phyloP scores from a whole-genome alignment of 768 basidiomycete genomes.

The Mycena metata region DNA sequence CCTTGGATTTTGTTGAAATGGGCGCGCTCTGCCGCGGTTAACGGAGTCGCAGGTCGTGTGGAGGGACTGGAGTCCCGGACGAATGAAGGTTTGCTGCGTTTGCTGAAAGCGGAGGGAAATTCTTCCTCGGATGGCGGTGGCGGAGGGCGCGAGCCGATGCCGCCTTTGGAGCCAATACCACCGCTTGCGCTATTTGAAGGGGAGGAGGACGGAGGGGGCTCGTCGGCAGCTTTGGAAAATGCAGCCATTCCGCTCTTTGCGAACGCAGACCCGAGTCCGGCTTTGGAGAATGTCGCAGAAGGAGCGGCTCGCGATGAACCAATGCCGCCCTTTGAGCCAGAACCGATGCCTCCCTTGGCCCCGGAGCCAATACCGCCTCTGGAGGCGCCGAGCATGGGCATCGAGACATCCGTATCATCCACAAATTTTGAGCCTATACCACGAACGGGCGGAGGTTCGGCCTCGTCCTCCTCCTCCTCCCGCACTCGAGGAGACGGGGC shows the following conservation, averaged over 20 bases:
- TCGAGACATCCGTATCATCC: conserved; percentile 4
- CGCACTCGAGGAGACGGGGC: conserved; percentile 70
- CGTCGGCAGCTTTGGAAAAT: conserved; percentile 34
- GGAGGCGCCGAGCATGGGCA: conserved; percentile 45
- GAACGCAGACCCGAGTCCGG: conserved; percentile 35
- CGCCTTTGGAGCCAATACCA: conserved; percentile 41
- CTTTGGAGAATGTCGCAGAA: conserved; percentile 32
- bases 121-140: conserved; percentile 40
- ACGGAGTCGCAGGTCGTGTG: conserved; percentile 62
- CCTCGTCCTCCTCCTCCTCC: conserved; percentile 63
- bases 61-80: conserved; percentile 64
- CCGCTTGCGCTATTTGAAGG: conserved; percentile 43
- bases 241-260: conserved; percentile 34
- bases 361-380: conserved; percentile 59
- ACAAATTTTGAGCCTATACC: conserved; percentile 58
- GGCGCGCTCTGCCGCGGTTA: conserved; percentile 75
- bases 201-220: conserved; percentile 18
- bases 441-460: conserved; percentile 49
- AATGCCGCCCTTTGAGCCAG: conserved; percentile 55
- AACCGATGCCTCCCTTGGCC: too few species aligned
- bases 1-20: conserved; percentile 87
- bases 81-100: conserved; percentile 59
- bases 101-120: conserved; percentile 59
- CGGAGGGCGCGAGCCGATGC: conserved; percentile 36
- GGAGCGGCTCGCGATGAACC: conserved; percentile 48